Evolutionary conservation across 164 flowering plant genomes (phyloP).

Genomic region (Aristolochia californica): DNA sequence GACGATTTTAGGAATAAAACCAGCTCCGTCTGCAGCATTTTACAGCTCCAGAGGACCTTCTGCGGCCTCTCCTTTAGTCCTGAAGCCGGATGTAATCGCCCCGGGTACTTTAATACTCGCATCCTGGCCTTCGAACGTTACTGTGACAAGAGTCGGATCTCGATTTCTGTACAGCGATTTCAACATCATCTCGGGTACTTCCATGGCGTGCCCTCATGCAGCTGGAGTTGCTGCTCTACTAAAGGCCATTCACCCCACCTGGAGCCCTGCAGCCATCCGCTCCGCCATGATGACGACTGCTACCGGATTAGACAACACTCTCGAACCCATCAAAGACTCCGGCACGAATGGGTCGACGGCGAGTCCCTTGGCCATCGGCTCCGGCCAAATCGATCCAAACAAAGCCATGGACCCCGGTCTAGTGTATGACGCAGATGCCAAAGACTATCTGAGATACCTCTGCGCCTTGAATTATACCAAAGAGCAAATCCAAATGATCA

Average conservation of each 20-base stretch:
- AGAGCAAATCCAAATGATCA: slow-evolving; percentile 49
- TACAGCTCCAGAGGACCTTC: slow-evolving; percentile 91
- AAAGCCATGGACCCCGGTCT: slow-evolving; percentile 72
- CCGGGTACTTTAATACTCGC: slow-evolving; percentile 92
- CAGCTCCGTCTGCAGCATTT: slow-evolving; percentile 73
- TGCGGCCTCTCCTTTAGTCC: slow-evolving; percentile 49
- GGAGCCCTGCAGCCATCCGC: slow-evolving; percentile 82
- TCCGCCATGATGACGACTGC: slow-evolving; percentile 93
- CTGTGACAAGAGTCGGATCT: slow-evolving; percentile 61
- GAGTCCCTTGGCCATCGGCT: slow-evolving; percentile 50
- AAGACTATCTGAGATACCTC: slow-evolving; percentile 59
- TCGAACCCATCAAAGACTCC: slow-evolving; percentile 53
- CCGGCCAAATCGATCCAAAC: slow-evolving; percentile 83
- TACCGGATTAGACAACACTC: slow-evolving; percentile 35
- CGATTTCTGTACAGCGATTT: slow-evolving; percentile 70
- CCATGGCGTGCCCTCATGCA: slow-evolving; percentile 95
- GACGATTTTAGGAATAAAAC: slow-evolving; percentile 45
- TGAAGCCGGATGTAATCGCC: slow-evolving; percentile 85
- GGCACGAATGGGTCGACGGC: slow-evolving; percentile 37
- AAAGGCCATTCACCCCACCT: slow-evolving; percentile 52
- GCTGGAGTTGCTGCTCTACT: slow-evolving; percentile 72
- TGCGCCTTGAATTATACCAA: slow-evolving; percentile 57
- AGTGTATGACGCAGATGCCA: slow-evolving; percentile 59
- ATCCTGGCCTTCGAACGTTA: slow-evolving; percentile 89
- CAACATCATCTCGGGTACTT: slow-evolving; percentile 84